Evolutionary conservation across 2,329 filamentous ascomycete species (phyloP).

Genomic region (Aspergillus hortae): DNA sequence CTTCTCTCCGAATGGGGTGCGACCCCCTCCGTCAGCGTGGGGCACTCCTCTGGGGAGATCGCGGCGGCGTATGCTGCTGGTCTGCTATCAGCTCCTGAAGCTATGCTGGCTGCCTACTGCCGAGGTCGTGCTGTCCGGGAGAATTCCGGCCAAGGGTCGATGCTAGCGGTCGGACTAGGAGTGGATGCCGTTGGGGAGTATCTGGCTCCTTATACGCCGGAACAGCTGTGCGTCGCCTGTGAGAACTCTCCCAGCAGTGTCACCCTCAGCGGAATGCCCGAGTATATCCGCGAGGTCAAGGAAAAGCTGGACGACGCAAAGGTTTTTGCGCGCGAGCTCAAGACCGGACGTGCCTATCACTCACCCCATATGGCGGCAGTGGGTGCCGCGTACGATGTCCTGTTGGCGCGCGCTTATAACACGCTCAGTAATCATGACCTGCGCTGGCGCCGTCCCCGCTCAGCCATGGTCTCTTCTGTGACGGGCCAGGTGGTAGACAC

Average conservation of each 20-base stretch:
- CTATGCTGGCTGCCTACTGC: neutral
- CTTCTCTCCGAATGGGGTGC: slow-evolving; percentile 19
- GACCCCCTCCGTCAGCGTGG: slow-evolving; percentile 13
- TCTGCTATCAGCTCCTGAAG: neutral
- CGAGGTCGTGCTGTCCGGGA: neutral
- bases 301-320: no score
- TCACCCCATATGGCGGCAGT: no score
- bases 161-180: slow-evolving; percentile 11
- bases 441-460: no score
- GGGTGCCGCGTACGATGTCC: no score
- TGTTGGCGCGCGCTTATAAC: no score
- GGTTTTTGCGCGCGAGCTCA: no score
- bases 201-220: neutral
- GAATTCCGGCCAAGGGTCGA: neutral
- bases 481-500: no score
- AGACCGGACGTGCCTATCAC: no score
- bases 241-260: slow-evolving; percentile 23
- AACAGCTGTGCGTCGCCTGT: slow-evolving; percentile 22
- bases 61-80: slow-evolving; percentile 27
- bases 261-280: slow-evolving; percentile 17
- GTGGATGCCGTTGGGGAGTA: slow-evolving; percentile 1
- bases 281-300: no score
- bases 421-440: no score
- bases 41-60: slow-evolving; percentile 33
- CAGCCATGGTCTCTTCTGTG: no score